These are phyloP conservation scores for Bipolaris bicolor DNA, from an alignment of 2,329 filamentous ascomycete species.

Conservation along the genomic window DNA sequence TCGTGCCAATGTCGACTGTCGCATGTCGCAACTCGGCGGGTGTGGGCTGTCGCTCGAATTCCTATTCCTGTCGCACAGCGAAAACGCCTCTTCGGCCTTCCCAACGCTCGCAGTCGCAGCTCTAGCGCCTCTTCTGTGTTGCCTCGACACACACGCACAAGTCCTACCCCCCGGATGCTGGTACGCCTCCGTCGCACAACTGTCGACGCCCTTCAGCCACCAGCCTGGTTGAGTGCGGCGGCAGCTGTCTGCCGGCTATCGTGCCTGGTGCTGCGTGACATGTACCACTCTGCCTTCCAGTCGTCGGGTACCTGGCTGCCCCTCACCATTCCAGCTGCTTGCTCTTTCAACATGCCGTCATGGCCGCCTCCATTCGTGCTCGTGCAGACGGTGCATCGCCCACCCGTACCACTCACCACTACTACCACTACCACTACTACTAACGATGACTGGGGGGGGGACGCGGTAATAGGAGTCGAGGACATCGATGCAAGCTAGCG, in stretches of 20 bases:
- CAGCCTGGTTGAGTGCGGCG: slow-evolving; percentile 43
- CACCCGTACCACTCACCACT: no score
- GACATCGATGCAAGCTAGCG: slow-evolving; percentile 3
- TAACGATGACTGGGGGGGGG: no score
- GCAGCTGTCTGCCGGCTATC: slow-evolving; percentile 42
- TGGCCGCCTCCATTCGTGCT: background rate
- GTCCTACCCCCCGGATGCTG: slow-evolving; percentile 38
- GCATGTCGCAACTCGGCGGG: background rate
- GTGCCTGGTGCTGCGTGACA: slow-evolving; percentile 33
- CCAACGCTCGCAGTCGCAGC: slow-evolving; percentile 34
- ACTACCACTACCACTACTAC: no score
- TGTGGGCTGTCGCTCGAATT: slow-evolving; percentile 8
- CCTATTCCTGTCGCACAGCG: slow-evolving; percentile 36
- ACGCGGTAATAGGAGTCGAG: no score
- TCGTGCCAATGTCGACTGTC: background rate
- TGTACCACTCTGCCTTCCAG: slow-evolving; percentile 30
- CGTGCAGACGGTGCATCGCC: background rate
- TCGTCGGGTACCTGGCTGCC: slow-evolving; percentile 25
- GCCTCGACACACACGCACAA: slow-evolving; percentile 25
- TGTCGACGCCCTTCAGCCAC: slow-evolving; percentile 35
- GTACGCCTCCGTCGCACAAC: slow-evolving; percentile 33
- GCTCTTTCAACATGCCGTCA: background rate
- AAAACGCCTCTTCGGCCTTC: slow-evolving; percentile 30
- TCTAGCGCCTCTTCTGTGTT: slow-evolving; percentile 28
- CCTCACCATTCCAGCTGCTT: slow-evolving; percentile 23